Percentiles rank a stretch among this genome's conserved stretches.
These are phyloP conservation scores for Pinus tabuliformis DNA, from an alignment of 75 land plant genomes.

Conservation along the genomic window DNA sequence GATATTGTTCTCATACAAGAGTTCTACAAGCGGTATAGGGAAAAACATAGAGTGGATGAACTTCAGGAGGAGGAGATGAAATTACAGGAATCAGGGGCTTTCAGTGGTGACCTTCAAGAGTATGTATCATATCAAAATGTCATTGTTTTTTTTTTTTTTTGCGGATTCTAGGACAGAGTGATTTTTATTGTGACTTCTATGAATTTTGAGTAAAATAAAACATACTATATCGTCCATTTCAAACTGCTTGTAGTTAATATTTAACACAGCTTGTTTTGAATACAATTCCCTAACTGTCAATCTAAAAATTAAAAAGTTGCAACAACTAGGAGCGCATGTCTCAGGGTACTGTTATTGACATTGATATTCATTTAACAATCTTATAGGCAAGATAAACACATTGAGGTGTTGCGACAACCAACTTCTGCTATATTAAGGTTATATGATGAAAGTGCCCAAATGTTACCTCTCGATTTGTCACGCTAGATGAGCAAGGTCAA, in stretches of 20 bases:
- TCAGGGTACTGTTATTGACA: no score
- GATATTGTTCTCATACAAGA: constrained; percentile 68
- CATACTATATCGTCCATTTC: not conserved
- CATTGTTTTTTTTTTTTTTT: not conserved
- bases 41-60: constrained; percentile 73
- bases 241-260: not conserved
- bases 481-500: no score
- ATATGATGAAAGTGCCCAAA: no score
- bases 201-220: not conserved
- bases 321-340: not conserved
- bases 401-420: no score
- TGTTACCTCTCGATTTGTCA: no score
- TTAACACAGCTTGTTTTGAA: not conserved
- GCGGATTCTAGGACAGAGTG: not conserved
- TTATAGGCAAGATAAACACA: no score
- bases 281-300: not conserved
- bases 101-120: constrained; percentile 67
- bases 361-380: no score
- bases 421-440: no score
- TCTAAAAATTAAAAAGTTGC: not conserved
- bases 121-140: constrained; percentile 21
- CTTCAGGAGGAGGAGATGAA: constrained; percentile 66
- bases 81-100: constrained; percentile 58
- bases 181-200: not conserved
- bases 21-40: constrained; percentile 75